A percentile compares a stretch with the other conserved stretches of the same genome.
Conservation (phyloP, 495 filamentous ascomycete genomes). For the Parathielavia hyrcaniae region DNA sequence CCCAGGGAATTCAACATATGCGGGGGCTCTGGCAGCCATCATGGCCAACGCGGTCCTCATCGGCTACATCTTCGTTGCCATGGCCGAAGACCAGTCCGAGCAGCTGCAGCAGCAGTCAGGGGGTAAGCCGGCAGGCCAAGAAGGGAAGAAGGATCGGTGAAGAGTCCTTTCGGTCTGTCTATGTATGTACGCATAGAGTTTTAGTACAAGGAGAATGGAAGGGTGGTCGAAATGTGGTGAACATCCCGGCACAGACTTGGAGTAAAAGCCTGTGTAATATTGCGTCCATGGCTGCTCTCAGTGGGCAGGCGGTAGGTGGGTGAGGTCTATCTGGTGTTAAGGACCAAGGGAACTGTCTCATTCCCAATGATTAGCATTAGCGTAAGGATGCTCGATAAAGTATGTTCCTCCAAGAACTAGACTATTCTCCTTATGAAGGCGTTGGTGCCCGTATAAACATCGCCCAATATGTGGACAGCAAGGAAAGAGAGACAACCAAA, state of each 20-base stretch:
- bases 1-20: constrained; percentile 77
- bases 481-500: not conserved
- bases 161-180: not conserved
- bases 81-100: constrained; percentile 77
- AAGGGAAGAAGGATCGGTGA: constrained; percentile 55
- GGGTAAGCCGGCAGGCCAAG: constrained; percentile 32
- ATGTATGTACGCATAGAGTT: not conserved
- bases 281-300: too few species aligned
- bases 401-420: not conserved
- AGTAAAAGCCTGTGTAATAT: too few species aligned
- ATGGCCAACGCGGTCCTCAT: constrained; percentile 89
- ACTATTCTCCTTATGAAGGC: not conserved
- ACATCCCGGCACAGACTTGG: too few species aligned
- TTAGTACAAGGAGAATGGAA: not conserved
- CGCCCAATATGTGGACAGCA: not conserved
- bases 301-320: not conserved
- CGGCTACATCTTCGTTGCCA: constrained; percentile 84
- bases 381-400: not conserved
- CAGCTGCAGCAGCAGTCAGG: constrained; percentile 46
- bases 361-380: not conserved
- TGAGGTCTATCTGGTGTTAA: not conserved
- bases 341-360: not conserved
- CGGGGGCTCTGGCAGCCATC: constrained; percentile 76
- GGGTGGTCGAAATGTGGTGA: too few species aligned
- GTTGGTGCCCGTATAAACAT: not conserved